phyloP scores from a whole-genome alignment of 768 basidiomycete species.

The Mrakia frigida region DNA sequence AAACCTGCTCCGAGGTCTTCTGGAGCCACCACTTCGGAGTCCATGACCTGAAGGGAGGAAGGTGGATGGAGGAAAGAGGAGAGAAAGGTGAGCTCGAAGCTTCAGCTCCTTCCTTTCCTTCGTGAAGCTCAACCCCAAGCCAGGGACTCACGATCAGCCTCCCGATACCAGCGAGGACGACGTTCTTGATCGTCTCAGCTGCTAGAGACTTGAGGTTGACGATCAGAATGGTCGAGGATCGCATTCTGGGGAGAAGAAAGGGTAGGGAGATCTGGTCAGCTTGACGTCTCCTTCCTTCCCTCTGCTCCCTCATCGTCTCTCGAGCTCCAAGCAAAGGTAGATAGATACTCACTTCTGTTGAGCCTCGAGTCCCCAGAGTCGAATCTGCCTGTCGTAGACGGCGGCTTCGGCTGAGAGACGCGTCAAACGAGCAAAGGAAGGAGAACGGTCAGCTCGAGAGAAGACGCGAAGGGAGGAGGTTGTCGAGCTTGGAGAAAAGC shows the following conservation, averaged over 20 bases:
- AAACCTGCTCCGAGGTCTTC: constrained; percentile 90
- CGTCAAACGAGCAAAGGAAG: neutral
- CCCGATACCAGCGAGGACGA: constrained; percentile 93
- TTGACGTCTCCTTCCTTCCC: constrained; percentile 13
- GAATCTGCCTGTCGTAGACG: constrained; percentile 93
- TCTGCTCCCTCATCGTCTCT: neutral
- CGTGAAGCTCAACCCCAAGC: neutral
- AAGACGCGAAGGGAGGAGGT: neutral
- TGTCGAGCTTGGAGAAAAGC: neutral
- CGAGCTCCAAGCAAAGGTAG: neutral
- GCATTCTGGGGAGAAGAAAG: constrained; percentile 59
- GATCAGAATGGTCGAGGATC: constrained; percentile 83
- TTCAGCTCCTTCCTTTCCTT: neutral
- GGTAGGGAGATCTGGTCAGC: constrained; percentile 12
- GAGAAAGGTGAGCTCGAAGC: neutral
- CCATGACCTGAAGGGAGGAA: constrained; percentile 51
- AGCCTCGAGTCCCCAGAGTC: constrained; percentile 96
- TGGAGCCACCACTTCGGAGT: constrained; percentile 65
- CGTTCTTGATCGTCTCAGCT: constrained; percentile 93
- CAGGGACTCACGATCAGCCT: constrained; percentile 56
- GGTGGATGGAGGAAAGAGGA: neutral
- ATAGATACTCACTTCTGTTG: constrained; percentile 68
- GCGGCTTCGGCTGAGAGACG: constrained; percentile 51
- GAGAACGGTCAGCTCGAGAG: neutral
- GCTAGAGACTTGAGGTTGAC: constrained; percentile 74